phyloP scores from a whole-genome alignment of 1,284 basidiomycete genomes.

The Malassezia caprae region DNA sequence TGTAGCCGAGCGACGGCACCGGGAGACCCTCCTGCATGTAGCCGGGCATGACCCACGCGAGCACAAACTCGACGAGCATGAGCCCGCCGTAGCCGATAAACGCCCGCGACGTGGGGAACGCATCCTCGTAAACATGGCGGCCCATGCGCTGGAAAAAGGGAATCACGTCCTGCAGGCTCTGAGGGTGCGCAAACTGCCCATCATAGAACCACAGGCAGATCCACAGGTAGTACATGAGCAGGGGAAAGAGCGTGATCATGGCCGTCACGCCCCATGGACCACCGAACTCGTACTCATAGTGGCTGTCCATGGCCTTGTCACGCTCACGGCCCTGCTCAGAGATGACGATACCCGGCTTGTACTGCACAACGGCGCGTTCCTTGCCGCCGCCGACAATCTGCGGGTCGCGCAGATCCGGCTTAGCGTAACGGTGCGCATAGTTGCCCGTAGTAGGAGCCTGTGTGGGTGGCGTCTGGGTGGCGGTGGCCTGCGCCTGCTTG shows the following conservation, averaged over 20 bases:
- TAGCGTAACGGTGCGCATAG: constrained; percentile 32
- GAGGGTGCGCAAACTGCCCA: constrained; percentile 69
- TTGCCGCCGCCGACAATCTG: constrained; percentile 45
- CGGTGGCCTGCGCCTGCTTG: background rate
- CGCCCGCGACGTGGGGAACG: constrained; percentile 76
- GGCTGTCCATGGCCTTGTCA: constrained; percentile 45
- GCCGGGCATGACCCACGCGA: constrained; percentile 83
- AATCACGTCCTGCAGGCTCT: constrained; percentile 60
- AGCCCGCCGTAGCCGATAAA: constrained; percentile 64
- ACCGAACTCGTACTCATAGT: constrained; percentile 65
- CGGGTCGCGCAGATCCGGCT: constrained; percentile 39
- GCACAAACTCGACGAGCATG: constrained; percentile 75
- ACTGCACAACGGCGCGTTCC: constrained; percentile 33
- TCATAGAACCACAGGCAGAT: constrained; percentile 95
- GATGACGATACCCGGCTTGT: constrained; percentile 44
- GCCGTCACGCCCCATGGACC: constrained; percentile 79
- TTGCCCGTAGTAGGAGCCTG: background rate
- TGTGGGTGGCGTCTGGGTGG: background rate
- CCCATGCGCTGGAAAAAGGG: constrained; percentile 78
- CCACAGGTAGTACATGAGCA: constrained; percentile 95
- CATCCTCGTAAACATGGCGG: constrained; percentile 74
- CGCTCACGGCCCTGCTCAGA: constrained; percentile 37
- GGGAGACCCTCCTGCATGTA: constrained; percentile 67
- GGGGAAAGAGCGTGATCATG: constrained; percentile 89
- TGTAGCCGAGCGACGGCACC: constrained; percentile 56